Base-by-base conservation (phyloP, 345 rosid genomes). In the Odontarrhena argentea region DNA sequence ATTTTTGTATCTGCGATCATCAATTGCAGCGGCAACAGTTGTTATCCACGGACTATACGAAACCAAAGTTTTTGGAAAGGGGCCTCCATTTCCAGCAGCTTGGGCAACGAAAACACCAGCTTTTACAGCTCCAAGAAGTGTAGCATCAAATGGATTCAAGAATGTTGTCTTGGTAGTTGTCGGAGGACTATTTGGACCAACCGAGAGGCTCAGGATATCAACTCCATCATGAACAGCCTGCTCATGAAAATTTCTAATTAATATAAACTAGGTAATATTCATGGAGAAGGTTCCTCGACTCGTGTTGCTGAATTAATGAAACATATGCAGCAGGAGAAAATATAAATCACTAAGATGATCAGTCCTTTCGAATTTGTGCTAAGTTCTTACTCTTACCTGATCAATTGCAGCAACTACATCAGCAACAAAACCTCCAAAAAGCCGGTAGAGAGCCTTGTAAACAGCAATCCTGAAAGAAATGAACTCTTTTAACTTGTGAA, bases 341-440 rank as follows among this genome's bases (percentile, higher is more conserved):
- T 56, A 18, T 22, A 47, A 9, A 55, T 50, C 59, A 42, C 38
- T 64, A 64, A 40, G 40, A 48, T 44, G 51, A 28, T 51, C 40
- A 30, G 18, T 40, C 46, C 3, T 1, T 50, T 34, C 36, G 25
- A 44, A 3, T 15, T 14, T 22, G 18, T 18, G 43, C 25, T 15
- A 28, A 60, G 62, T 63, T 55, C 18, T 48, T 41, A 50, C 48
- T 69, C 69, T 41, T 62, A 91, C 99, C 96, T 95, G 99, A 81
- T 95, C 97, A 77, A 95, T 95, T 14, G 99, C 99, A 73, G 99
- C 99, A 36, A 95, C 99, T 34, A 95, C 99, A 86, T 95, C 99
- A 24, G 97, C 91, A 60, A 95, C 85, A 68, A 91, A 95, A 41
- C 99, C 99, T 75, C 97, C 99, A 81, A 88, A 88, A 63, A 87